Evolutionary conservation across 768 basidiomycete genomes (phyloP).

Genomic region (Xerocomus brunneocitrinus): DNA sequence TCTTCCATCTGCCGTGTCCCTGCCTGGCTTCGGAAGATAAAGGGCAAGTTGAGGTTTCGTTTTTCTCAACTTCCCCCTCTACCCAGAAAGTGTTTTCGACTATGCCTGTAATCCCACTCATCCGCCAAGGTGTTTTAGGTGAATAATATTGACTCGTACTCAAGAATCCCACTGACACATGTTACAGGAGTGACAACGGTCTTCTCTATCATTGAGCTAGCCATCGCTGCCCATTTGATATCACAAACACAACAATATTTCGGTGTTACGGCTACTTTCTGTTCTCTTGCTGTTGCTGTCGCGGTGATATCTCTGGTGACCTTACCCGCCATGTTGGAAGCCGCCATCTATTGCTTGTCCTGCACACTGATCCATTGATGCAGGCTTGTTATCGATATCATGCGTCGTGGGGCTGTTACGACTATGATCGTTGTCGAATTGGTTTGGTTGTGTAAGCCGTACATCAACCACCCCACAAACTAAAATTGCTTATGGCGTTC

Average conservation of each 20-base stretch:
- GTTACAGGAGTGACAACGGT: slow-evolving; percentile 12
- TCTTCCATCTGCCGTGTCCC: background rate
- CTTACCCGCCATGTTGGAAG: slow-evolving; percentile 25
- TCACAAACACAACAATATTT: slow-evolving; percentile 13
- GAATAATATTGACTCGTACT: background rate
- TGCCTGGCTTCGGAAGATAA: slow-evolving; percentile 9
- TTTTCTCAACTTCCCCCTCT: background rate
- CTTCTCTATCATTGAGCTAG: slow-evolving; percentile 32
- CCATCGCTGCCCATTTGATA: slow-evolving; percentile 26
- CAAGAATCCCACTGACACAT: background rate
- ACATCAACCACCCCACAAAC: no score
- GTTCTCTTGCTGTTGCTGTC: slow-evolving; percentile 28
- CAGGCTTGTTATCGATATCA: slow-evolving; percentile 34
- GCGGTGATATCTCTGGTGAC: slow-evolving; percentile 27
- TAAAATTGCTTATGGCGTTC: background rate
- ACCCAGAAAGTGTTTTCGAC: background rate
- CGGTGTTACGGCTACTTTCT: slow-evolving; percentile 15
- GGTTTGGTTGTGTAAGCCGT: slow-evolving; percentile 32
- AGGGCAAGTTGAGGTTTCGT: background rate
- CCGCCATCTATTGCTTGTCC: background rate
- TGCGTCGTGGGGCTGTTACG: slow-evolving; percentile 35
- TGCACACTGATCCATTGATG: background rate
- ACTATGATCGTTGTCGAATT: slow-evolving; percentile 39
- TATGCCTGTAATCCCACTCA: slow-evolving; percentile 11
- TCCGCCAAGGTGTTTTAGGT: slow-evolving; percentile 24